A percentile compares a stretch with the other conserved stretches of the same genome.
These are phyloP conservation scores for Stereocaulon alpinum DNA, from an alignment of 495 filamentous ascomycete species.

Conservation along the genomic window DNA sequence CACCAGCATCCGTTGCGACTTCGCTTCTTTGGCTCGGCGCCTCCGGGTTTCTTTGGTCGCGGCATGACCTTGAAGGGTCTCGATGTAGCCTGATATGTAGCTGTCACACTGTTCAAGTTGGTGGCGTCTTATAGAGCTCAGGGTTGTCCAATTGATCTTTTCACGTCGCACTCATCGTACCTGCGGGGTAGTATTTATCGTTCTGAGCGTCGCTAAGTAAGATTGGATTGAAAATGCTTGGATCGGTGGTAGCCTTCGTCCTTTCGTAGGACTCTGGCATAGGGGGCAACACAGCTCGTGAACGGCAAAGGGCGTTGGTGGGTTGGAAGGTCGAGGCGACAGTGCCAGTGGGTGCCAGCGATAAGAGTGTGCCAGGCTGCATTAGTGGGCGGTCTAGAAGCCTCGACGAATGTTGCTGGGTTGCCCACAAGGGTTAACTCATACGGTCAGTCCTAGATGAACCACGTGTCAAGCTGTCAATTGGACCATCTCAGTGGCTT, in stretches of 20 bases:
- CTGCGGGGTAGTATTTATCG: not conserved
- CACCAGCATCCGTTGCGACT: conserved; percentile 82
- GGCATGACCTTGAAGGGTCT: conserved; percentile 44
- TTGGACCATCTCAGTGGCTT: not conserved
- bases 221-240: not conserved
- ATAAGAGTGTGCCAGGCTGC: conserved; percentile 1
- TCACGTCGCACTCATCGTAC: not conserved
- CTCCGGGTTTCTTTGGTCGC: conserved; percentile 54
- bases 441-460: not conserved
- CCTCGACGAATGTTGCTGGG: not conserved
- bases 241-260: too few species aligned
- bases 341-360: not conserved
- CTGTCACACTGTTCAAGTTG: not conserved
- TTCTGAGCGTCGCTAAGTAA: not conserved
- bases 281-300: not conserved
- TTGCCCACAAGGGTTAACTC: not conserved
- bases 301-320: not conserved
- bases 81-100: not conserved
- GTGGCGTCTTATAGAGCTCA: not conserved
- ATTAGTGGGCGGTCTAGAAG: conserved; percentile 15
- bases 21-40: conserved; percentile 57
- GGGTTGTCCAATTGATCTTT: not conserved
- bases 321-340: not conserved
- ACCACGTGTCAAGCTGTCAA: not conserved
- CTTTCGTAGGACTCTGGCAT: not conserved